A percentile compares a stretch with the other conserved stretches of the same genome.
Conservation (phyloP, 2,329 filamentous ascomycete genomes). For the Elsinoe batatas region DNA sequence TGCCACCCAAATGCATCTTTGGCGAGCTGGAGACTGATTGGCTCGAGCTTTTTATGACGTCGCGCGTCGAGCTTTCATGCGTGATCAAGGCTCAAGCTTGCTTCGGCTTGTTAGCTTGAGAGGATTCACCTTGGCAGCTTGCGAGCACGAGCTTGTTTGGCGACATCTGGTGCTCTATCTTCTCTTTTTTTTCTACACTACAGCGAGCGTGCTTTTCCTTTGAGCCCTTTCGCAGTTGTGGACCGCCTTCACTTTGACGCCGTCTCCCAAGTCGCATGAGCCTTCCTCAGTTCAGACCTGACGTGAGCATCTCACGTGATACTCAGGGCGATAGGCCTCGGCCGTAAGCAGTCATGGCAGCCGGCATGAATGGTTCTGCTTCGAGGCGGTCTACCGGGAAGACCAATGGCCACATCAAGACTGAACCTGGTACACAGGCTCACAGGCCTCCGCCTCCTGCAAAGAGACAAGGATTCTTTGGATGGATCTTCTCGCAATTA, state of each 20-base stretch:
- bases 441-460: conserved; percentile 1
- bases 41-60: conserved; percentile 4
- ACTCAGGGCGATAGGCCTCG: not conserved
- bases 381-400: not conserved
- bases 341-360: conserved; percentile 13
- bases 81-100: not conserved
- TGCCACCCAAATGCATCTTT: not conserved
- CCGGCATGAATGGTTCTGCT: conserved; percentile 10
- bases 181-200: not conserved
- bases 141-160: conserved; percentile 1
- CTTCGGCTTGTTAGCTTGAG: too few species aligned
- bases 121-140: too few species aligned
- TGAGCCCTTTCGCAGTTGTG: not conserved
- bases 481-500: conserved; percentile 8
- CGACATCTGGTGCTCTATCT: not conserved
- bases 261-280: not conserved
- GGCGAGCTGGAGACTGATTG: not conserved
- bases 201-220: too few species aligned
- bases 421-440: not conserved
- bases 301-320: conserved; percentile 7
- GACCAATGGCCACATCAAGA: conserved; percentile 13
- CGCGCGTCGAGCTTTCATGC: not conserved
- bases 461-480: conserved; percentile 13
- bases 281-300: not conserved
- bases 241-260: too few species aligned